Percentiles rank a stretch among this genome's conserved stretches.
phyloP scores from a whole-genome alignment of 208 protist species.

The Giardia muris region DNA sequence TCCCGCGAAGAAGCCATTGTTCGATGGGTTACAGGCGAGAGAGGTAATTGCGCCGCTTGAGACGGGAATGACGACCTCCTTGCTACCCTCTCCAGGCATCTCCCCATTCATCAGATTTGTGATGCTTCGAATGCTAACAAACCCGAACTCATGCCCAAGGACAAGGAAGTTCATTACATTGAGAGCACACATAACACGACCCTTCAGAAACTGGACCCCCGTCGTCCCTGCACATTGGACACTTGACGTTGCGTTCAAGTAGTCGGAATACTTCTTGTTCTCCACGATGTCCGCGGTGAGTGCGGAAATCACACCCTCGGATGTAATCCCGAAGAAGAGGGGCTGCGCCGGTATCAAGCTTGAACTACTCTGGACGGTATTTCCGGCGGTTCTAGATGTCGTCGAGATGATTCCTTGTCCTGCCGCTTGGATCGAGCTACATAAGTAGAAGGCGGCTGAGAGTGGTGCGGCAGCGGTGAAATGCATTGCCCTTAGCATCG shows the following conservation, averaged over 20 bases:
- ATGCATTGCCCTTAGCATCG: neutral
- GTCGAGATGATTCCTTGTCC: neutral
- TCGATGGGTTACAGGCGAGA: neutral
- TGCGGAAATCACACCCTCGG: neutral
- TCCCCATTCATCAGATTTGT: neutral
- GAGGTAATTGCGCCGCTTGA: neutral
- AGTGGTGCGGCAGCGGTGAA: neutral
- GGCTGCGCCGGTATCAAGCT: neutral
- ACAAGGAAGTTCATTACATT: neutral
- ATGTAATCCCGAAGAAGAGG: neutral
- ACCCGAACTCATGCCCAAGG: neutral
- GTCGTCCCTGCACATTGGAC: neutral
- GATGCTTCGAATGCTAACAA: neutral
- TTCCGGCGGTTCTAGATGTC: neutral
- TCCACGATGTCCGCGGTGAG: neutral
- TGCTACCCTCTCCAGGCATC: neutral
- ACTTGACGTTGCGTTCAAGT: neutral
- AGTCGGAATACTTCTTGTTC: neutral
- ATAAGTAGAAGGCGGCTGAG: neutral
- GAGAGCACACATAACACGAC: neutral
- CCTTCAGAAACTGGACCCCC: neutral
- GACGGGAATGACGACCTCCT: conserved; percentile 19
- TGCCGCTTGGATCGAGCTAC: neutral
- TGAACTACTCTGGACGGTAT: neutral
- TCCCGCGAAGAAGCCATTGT: neutral